phyloP scores from a whole-genome alignment of 257 asterid species.

The Gentiana macrophylla region DNA sequence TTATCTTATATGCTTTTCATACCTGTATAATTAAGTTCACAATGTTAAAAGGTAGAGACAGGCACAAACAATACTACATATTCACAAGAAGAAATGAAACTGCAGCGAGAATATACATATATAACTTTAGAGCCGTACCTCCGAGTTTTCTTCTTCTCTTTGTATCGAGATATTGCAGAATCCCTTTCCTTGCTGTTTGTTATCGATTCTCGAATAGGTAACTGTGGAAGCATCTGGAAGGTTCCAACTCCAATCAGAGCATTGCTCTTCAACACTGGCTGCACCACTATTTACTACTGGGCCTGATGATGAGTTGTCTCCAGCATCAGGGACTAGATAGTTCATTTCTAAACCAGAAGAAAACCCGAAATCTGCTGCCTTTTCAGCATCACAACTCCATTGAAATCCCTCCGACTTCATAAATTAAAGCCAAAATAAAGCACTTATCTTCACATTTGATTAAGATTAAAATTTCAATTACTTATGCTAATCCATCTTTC shows the following conservation, averaged over 20 bases:
- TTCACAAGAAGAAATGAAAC: too few species aligned
- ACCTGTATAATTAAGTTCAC: constrained; percentile 28
- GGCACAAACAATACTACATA: not conserved
- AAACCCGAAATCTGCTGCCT: constrained; percentile 33
- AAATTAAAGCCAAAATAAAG: constrained; percentile 4
- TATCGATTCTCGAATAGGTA: constrained; percentile 35
- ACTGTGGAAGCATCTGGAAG: constrained; percentile 26
- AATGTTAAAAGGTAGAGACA: not conserved
- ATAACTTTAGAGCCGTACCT: constrained; percentile 31
- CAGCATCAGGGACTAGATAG: constrained; percentile 44
- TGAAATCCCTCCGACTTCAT: constrained; percentile 35
- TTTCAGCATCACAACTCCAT: constrained; percentile 29
- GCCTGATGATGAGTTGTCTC: constrained; percentile 20
- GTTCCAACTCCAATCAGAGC: constrained; percentile 15
- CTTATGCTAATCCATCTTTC: too few species aligned
- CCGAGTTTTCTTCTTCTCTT: constrained; percentile 84
- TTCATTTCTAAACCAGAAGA: constrained; percentile 38
- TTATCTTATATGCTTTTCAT: constrained; percentile 78
- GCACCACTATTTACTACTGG: constrained; percentile 20
- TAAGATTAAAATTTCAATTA: not conserved
- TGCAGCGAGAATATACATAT: too few species aligned
- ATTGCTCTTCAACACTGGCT: constrained; percentile 3
- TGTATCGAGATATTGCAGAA: constrained; percentile 73
- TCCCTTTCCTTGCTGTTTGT: constrained; percentile 71
- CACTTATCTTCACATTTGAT: not conserved